Percentiles rank a stretch among this genome's conserved stretches.
These are phyloP conservation scores for Bruguiera sexangula DNA, from an alignment of 345 rosid genomes.

Conservation along the genomic window DNA sequence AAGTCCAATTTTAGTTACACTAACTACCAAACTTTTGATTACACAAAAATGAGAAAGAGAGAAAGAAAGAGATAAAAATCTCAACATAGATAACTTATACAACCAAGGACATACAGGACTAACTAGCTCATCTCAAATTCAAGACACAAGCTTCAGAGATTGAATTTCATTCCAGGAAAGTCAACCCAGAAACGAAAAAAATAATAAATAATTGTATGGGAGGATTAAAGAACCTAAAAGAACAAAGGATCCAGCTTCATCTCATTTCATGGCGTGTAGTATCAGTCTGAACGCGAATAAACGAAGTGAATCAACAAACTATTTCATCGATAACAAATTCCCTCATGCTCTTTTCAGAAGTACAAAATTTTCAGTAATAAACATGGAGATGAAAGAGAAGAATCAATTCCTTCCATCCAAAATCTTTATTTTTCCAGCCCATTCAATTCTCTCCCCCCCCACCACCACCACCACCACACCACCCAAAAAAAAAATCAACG, in stretches of 20 bases:
- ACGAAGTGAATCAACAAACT: background rate
- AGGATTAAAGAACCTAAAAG: background rate
- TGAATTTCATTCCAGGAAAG: background rate
- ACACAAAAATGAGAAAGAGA: too few species aligned
- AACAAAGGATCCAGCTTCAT: background rate
- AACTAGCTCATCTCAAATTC: background rate
- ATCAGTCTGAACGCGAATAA: background rate
- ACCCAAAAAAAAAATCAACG: background rate
- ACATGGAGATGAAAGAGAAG: too few species aligned
- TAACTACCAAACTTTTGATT: too few species aligned
- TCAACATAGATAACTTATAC: background rate
- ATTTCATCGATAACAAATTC: background rate
- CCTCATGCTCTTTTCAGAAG: too few species aligned
- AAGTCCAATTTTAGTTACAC: too few species aligned
- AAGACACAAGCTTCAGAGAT: background rate
- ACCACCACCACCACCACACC: too few species aligned
- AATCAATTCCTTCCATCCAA: too few species aligned
- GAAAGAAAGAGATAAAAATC: too few species aligned
- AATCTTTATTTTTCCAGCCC: too few species aligned
- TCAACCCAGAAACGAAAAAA: background rate
- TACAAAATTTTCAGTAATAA: too few species aligned
- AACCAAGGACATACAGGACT: background rate
- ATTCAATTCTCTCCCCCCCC: too few species aligned
- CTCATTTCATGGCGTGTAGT: background rate
- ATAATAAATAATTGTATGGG: too few species aligned